Percentiles rank a stretch among this genome's conserved stretches.
Evolutionary conservation across 2,329 filamentous ascomycete species (phyloP).

Genomic region (Botrytis galanthina): DNA sequence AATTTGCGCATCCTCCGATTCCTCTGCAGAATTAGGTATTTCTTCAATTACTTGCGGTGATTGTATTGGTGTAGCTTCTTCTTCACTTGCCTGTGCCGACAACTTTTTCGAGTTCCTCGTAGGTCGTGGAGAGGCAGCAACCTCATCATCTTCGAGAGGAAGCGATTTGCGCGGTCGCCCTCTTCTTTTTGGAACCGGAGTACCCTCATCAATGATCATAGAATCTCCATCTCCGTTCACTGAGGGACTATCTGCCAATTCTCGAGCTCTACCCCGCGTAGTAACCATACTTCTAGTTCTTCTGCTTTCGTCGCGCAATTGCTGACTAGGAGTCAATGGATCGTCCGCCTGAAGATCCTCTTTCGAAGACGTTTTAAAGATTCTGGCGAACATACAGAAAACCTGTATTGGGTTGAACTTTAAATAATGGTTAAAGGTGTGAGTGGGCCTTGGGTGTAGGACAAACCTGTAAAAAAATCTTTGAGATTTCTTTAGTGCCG

Average conservation of each 20-base stretch:
- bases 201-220: slow-evolving; percentile 19
- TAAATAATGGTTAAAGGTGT: not conserved
- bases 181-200: slow-evolving; percentile 21
- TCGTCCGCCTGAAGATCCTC: slow-evolving; percentile 23
- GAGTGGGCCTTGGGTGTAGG: not conserved
- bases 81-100: slow-evolving; percentile 29
- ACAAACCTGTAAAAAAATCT: slow-evolving; percentile 12
- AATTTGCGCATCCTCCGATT: not conserved
- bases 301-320: slow-evolving; percentile 17
- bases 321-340: slow-evolving; percentile 18
- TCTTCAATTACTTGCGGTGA: slow-evolving; percentile 29
- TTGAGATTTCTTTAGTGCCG: slow-evolving; percentile 14
- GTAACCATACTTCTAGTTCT: slow-evolving; percentile 29
- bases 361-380: slow-evolving; percentile 32
- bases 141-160: slow-evolving; percentile 16
- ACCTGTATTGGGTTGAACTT: not conserved
- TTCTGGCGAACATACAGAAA: slow-evolving; percentile 33
- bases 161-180: slow-evolving; percentile 19
- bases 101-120: slow-evolving; percentile 33
- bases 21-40: slow-evolving; percentile 25
- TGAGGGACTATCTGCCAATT: slow-evolving; percentile 9
- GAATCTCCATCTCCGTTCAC: slow-evolving; percentile 26
- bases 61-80: slow-evolving; percentile 20
- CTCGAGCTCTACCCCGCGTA: slow-evolving; percentile 25
- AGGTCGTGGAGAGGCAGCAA: slow-evolving; percentile 20